Percentiles rank a stretch among this genome's conserved stretches.
These are phyloP conservation scores for Fusarium stilboides DNA, from an alignment of 2,329 filamentous ascomycete genomes.

Conservation along the genomic window DNA sequence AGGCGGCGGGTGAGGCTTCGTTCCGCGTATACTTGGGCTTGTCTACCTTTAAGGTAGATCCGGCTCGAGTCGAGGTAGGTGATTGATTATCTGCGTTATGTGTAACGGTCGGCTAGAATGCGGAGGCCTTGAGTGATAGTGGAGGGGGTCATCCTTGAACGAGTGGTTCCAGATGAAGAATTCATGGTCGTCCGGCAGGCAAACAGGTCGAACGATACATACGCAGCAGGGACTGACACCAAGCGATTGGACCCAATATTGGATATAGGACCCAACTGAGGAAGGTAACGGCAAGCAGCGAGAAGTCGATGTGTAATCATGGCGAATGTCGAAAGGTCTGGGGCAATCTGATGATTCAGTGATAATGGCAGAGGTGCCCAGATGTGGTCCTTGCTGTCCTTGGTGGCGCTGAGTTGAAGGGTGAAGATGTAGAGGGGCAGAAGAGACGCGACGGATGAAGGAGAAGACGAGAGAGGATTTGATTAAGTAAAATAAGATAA, in stretches of 20 bases:
- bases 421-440: conserved; percentile 11
- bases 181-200: conserved; percentile 25
- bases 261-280: conserved; percentile 4
- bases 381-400: conserved; percentile 20
- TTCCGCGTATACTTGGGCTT: conserved; percentile 13
- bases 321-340: conserved; percentile 6
- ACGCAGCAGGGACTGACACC: conserved; percentile 12
- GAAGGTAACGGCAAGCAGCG: not conserved
- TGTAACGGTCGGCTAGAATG: conserved; percentile 36
- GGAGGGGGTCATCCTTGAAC: conserved; percentile 25
- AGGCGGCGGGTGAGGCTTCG: conserved; percentile 22
- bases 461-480: not conserved
- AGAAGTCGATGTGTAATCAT: not conserved
- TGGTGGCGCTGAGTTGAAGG: conserved; percentile 16
- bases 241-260: conserved; percentile 20
- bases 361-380: conserved; percentile 10
- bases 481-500: conserved; percentile 1
- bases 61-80: conserved; percentile 5
- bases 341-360: conserved; percentile 15
- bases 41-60: not conserved
- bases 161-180: conserved; percentile 25
- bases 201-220: conserved; percentile 37
- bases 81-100: conserved; percentile 13
- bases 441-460: not conserved
- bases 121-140: conserved; percentile 30